phyloP scores from a whole-genome alignment of 169 alveolate species.

The Eimeria praecox region DNA sequence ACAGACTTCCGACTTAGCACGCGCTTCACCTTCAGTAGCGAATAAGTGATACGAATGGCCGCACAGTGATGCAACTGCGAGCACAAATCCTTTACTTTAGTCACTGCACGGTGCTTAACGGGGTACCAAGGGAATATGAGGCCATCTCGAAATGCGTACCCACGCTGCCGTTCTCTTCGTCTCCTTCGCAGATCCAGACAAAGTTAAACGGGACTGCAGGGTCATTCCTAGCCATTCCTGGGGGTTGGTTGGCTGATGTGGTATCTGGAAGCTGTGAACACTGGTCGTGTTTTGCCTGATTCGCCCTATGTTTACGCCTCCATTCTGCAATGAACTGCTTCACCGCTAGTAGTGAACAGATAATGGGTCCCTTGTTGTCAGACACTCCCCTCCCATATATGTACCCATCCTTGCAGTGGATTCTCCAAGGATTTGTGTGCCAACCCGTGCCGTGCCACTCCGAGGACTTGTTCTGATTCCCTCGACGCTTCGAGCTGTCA shows the following conservation, averaged over 20 bases:
- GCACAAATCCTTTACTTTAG: neutral
- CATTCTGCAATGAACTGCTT: constrained; percentile 71
- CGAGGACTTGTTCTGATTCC: neutral
- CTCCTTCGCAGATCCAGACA: constrained; percentile 83
- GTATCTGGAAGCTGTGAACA: neutral
- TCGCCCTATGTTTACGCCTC: constrained; percentile 61
- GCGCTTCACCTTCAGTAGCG: neutral
- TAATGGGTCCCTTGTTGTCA: constrained; percentile 85
- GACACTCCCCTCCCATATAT: constrained; percentile 83
- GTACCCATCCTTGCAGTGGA: constrained; percentile 82
- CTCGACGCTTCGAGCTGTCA: neutral
- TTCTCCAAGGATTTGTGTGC: constrained; percentile 78
- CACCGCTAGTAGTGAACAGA: constrained; percentile 81
- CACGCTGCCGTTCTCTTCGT: constrained; percentile 82
- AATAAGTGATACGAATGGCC: neutral
- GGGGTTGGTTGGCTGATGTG: neutral
- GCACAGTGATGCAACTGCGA: neutral
- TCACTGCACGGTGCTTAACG: neutral
- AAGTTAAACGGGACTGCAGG: constrained; percentile 80
- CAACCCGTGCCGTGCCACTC: constrained; percentile 73
- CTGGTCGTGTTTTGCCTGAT: constrained; percentile 25
- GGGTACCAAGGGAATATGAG: neutral
- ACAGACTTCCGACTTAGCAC: neutral
- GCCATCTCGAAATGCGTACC: constrained; percentile 45
- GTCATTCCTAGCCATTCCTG: neutral